Conservation (phyloP, 805 yeast genomes). For the Zygosaccharomyces pseudorouxii region DNA sequence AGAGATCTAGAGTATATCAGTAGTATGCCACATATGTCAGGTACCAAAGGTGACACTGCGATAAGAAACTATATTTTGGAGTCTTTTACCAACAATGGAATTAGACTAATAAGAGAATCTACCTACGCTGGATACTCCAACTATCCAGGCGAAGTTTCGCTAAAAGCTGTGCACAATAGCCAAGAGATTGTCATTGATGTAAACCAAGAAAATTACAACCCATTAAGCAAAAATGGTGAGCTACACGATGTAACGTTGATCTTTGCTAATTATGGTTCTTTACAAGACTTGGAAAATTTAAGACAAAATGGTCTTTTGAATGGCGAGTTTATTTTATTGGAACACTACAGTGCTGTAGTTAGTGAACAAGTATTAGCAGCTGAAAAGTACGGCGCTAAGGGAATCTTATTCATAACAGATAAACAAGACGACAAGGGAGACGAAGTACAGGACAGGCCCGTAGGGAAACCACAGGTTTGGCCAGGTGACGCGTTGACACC, state of each 20-base stretch:
- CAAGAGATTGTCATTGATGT: constrained; percentile 28
- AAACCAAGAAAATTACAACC: constrained; percentile 52
- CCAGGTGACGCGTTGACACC: constrained; percentile 82
- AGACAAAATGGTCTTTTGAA: constrained; percentile 37
- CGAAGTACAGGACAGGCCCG: constrained; percentile 40
- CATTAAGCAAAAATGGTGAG: constrained; percentile 58
- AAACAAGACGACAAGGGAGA: constrained; percentile 34
- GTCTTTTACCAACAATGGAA: constrained; percentile 53
- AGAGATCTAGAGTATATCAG: constrained; percentile 67
- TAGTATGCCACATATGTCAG: constrained; percentile 81
- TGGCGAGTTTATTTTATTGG: constrained; percentile 49
- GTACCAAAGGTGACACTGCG: constrained; percentile 79
- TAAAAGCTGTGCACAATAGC: constrained; percentile 23
- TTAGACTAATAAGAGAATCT: constrained; percentile 39
- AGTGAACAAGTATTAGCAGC: constrained; percentile 55
- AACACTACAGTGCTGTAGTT: constrained; percentile 53
- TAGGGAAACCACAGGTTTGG: constrained; percentile 52
- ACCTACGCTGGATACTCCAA: constrained; percentile 57
- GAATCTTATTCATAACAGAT: constrained; percentile 60
- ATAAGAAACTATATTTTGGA: constrained; percentile 61
- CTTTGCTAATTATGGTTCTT: constrained; percentile 64
- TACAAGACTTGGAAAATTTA: constrained; percentile 47
- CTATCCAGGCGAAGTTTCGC: constrained; percentile 48
- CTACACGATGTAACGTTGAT: constrained; percentile 46
- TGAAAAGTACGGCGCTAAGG: constrained; percentile 52